A percentile compares a stretch with the other conserved stretches of the same genome.
Conservation (phyloP, 169 alveolate genomes). For the Fabrea salina region DNA sequence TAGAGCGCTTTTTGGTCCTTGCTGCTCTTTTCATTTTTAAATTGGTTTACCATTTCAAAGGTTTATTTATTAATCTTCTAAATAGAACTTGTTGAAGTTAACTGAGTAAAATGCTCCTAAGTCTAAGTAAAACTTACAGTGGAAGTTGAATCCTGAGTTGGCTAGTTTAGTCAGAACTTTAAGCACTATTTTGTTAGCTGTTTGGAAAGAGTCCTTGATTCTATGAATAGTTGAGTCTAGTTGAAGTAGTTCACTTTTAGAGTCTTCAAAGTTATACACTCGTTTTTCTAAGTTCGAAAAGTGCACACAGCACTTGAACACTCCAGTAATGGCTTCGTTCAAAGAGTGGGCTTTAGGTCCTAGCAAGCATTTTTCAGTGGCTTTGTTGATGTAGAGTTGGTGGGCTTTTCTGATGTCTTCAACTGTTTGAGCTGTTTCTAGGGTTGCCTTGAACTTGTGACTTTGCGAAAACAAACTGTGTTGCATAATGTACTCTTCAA, state of each 20-base stretch:
- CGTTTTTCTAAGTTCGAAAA: background rate
- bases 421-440: background rate
- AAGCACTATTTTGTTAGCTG: background rate
- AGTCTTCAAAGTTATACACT: background rate
- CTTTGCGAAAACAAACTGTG: background rate
- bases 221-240: background rate
- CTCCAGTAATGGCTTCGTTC: background rate
- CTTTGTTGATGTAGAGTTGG: background rate
- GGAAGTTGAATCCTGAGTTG: background rate
- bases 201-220: background rate
- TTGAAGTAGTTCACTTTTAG: too few species aligned
- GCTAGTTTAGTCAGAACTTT: background rate
- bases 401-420: slow-evolving; percentile 17
- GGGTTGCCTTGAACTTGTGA: background rate
- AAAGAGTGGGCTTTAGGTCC: background rate
- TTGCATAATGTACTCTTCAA: slow-evolving; percentile 31
- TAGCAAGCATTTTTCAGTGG: background rate
- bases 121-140: slow-evolving; percentile 16
- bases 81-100: slow-evolving; percentile 4
- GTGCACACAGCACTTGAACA: background rate
- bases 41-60: background rate
- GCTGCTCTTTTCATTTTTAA: slow-evolving; percentile 2
- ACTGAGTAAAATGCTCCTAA: background rate
- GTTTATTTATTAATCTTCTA: background rate
- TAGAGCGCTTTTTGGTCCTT: background rate